phyloP scores from a whole-genome alignment of 1,284 basidiomycete genomes.

The Exsudoporus floridanus region DNA sequence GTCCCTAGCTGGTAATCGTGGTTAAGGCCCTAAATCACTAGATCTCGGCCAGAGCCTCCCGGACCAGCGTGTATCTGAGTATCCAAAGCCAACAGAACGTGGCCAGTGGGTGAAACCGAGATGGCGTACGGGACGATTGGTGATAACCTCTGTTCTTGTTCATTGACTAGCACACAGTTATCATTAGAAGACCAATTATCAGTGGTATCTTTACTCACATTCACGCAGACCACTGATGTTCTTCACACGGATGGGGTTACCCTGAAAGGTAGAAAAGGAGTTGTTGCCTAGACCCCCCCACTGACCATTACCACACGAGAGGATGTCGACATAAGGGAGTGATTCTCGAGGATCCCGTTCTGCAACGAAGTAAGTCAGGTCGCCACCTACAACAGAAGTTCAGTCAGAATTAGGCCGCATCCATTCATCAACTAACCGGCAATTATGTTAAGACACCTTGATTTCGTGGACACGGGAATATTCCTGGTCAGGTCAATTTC shows the following conservation, averaged over 20 bases:
- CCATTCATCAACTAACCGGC: slow-evolving; percentile 51
- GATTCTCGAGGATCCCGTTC: slow-evolving; percentile 51
- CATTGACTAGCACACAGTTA: slow-evolving; percentile 54
- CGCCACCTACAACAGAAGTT: slow-evolving; percentile 52
- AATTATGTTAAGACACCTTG: slow-evolving; percentile 63
- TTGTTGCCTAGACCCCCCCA: slow-evolving; percentile 85
- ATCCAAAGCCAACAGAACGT: slow-evolving; percentile 76
- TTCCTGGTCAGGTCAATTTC: slow-evolving; percentile 76
- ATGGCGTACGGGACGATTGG: slow-evolving; percentile 72
- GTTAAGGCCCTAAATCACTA: slow-evolving; percentile 70
- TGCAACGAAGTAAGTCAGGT: slow-evolving; percentile 78
- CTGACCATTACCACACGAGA: slow-evolving; percentile 83
- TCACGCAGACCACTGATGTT: slow-evolving; percentile 82
- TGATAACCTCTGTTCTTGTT: slow-evolving; percentile 56
- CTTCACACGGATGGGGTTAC: slow-evolving; percentile 73
- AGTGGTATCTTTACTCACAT: slow-evolving; percentile 51
- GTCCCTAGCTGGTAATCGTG: slow-evolving; percentile 82
- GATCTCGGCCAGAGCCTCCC: slow-evolving; percentile 54
- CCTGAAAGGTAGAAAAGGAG: slow-evolving; percentile 64
- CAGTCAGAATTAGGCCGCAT: slow-evolving; percentile 6
- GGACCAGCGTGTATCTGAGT: slow-evolving; percentile 52
- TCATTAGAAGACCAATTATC: not conserved
- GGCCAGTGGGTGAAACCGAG: slow-evolving; percentile 74
- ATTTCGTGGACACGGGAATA: slow-evolving; percentile 52
- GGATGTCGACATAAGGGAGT: slow-evolving; percentile 60